Conservation (phyloP, 768 basidiomycete species). For the Cystofilobasidium bisporidii region DNA sequence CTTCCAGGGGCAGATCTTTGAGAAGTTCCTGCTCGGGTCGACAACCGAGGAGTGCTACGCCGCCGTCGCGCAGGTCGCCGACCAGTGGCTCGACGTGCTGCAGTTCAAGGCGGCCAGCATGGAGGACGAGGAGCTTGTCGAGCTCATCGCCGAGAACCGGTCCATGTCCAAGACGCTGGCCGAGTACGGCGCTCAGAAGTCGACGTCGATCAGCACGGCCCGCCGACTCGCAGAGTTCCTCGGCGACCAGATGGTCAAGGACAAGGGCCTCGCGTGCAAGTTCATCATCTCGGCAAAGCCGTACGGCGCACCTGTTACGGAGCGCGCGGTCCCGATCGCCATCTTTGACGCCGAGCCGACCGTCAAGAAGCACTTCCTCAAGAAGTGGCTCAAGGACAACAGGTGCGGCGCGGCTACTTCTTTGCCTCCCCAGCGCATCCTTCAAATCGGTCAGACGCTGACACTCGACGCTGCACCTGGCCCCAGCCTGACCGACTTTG, state of each 20-base stretch:
- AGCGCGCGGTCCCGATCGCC: constrained; percentile 89
- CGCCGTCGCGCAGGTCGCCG: constrained; percentile 82
- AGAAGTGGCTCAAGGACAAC: constrained; percentile 95
- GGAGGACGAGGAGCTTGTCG: constrained; percentile 83
- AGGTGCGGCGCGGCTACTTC: constrained; percentile 8
- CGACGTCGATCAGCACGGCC: constrained; percentile 95
- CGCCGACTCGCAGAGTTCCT: constrained; percentile 90
- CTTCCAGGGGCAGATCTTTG: constrained; percentile 97
- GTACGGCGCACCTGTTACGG: constrained; percentile 85
- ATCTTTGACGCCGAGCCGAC: constrained; percentile 94
- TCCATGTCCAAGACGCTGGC: constrained; percentile 96
- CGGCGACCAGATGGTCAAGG: constrained; percentile 97
- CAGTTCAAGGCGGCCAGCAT: constrained; percentile 76
- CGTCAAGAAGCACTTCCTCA: constrained; percentile 78
- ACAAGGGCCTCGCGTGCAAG: constrained; percentile 96
- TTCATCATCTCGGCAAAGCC: constrained; percentile 97
- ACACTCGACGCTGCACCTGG: no score
- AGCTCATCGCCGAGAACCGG: constrained; percentile 95
- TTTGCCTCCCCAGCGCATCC: neutral
- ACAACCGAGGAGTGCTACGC: constrained; percentile 94
- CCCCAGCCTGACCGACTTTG: constrained; percentile 68
- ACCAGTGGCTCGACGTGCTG: constrained; percentile 95
- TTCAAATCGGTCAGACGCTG: no score
- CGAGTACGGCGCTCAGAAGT: constrained; percentile 93
- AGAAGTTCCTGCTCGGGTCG: constrained; percentile 84